phyloP scores from a whole-genome alignment of 2,329 filamentous ascomycete species.

The Fonsecaea pedrosoi region DNA sequence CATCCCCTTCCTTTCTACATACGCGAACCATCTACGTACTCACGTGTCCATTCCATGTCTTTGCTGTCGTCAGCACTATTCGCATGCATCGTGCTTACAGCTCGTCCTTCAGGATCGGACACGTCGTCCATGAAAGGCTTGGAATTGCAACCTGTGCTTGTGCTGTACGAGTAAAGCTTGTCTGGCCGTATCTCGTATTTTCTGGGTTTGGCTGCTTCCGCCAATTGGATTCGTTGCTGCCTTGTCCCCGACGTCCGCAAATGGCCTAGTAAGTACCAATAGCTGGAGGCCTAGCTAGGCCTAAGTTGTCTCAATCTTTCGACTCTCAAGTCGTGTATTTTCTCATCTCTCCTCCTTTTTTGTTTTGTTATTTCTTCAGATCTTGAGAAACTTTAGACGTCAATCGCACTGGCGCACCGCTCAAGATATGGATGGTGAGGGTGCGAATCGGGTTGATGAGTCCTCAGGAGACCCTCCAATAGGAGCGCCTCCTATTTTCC shows the following conservation, averaged over 20 bases:
- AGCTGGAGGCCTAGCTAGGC: neutral
- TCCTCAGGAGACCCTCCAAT: neutral
- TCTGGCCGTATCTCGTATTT: neutral
- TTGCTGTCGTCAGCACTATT: too few relatives aligned
- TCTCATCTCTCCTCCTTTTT: neutral
- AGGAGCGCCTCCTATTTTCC: slow-evolving; percentile 15
- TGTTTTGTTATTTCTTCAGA: too few relatives aligned
- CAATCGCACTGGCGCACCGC: neutral
- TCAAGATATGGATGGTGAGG: neutral
- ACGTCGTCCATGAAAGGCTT: neutral
- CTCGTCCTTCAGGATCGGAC: neutral
- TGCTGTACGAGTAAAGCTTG: neutral
- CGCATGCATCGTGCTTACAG: neutral
- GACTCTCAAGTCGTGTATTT: neutral
- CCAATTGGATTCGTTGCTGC: slow-evolving; percentile 2
- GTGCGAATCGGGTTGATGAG: neutral
- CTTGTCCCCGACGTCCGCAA: neutral
- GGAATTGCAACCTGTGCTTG: neutral
- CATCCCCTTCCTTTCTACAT: too few relatives aligned
- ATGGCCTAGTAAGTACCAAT: neutral
- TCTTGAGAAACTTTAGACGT: too few relatives aligned
- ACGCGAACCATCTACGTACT: too few relatives aligned
- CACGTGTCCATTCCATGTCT: too few relatives aligned
- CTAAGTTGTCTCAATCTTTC: neutral
- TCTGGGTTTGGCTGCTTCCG: neutral